Evolutionary conservation across 441 rosid genomes (phyloP).

Genomic region (Brassica hybrid): DNA sequence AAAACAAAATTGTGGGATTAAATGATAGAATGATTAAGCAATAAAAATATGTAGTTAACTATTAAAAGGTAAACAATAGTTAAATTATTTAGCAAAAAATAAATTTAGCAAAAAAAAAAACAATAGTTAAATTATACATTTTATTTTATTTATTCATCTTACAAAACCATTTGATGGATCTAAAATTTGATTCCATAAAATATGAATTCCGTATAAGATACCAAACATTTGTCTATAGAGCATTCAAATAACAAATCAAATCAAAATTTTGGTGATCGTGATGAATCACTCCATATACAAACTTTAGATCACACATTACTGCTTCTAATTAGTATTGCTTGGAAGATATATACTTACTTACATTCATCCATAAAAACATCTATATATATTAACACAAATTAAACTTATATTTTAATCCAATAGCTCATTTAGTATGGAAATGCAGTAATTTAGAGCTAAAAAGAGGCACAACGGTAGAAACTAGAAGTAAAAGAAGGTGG

Average conservation of each 20-base stretch:
- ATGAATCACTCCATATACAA: neutral
- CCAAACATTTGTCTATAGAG: neutral
- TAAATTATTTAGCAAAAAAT: no score
- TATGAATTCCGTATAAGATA: neutral
- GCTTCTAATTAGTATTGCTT: neutral
- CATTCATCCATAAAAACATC: neutral
- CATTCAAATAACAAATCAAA: neutral
- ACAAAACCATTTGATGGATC: neutral
- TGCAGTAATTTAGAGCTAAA: neutral
- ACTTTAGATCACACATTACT: neutral
- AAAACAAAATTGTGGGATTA: no score
- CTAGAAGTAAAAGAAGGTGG: constrained; percentile 40
- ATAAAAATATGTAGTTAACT: no score
- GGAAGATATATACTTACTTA: neutral
- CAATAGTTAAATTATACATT: neutral
- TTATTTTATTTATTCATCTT: neutral
- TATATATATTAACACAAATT: neutral
- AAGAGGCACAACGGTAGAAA: constrained; percentile 6
- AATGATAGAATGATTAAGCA: no score
- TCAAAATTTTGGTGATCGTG: neutral
- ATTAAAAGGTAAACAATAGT: neutral
- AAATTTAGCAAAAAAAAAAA: no score
- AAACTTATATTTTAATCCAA: neutral
- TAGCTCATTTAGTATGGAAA: neutral
- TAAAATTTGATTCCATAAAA: neutral